These are phyloP conservation scores for Pseudocercospora vitis DNA, from an alignment of 2,329 filamentous ascomycete species.

Conservation along the genomic window DNA sequence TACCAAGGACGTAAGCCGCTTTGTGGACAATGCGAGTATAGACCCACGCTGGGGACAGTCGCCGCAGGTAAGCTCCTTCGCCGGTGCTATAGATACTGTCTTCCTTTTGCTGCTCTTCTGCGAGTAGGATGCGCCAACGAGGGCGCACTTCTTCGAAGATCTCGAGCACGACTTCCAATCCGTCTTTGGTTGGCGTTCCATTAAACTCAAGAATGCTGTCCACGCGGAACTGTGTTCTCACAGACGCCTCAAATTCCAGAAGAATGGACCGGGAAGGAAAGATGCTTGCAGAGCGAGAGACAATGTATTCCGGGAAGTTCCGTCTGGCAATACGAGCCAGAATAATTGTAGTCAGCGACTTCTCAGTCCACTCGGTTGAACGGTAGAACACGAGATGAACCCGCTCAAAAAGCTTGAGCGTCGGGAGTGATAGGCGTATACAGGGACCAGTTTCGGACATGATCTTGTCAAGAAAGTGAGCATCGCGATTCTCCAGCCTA, in stretches of 20 bases:
- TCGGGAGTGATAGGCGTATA: constrained; percentile 71
- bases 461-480: constrained; percentile 76
- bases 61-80: constrained; percentile 83
- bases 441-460: constrained; percentile 76
- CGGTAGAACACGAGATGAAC: constrained; percentile 96
- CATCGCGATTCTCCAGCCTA: constrained; percentile 62
- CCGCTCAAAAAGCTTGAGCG: constrained; percentile 82
- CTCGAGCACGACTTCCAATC: constrained; percentile 66
- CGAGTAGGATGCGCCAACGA: constrained; percentile 73
- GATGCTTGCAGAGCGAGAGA: constrained; percentile 85
- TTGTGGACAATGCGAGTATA: constrained; percentile 95
- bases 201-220: constrained; percentile 81
- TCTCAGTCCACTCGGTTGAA: constrained; percentile 96
- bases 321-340: constrained; percentile 83
- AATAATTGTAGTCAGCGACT: constrained; percentile 91
- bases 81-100: constrained; percentile 73
- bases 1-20: constrained; percentile 70
- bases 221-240: constrained; percentile 76
- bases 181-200: constrained; percentile 65
- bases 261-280: constrained; percentile 74
- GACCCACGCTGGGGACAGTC: constrained; percentile 87
- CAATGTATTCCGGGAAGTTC: constrained; percentile 87
- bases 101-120: constrained; percentile 76
- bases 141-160: constrained; percentile 74
- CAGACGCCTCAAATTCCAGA: constrained; percentile 84